These are phyloP conservation scores for Holtermannia corniformis DNA, from an alignment of 768 basidiomycete species.

Conservation along the genomic window DNA sequence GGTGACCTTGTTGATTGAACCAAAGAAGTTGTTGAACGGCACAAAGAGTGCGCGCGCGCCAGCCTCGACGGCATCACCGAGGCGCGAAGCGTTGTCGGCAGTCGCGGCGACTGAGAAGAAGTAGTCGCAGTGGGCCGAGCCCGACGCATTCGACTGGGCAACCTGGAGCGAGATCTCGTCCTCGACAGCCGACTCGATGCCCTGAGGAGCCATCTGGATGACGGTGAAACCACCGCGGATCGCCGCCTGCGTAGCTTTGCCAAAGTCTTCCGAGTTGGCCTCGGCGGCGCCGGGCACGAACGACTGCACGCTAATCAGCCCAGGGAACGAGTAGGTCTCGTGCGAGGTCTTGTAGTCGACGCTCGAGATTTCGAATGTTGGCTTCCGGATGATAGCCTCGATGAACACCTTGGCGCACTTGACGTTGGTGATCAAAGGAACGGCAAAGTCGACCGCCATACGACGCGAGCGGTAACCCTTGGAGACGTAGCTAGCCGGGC, in stretches of 20 bases:
- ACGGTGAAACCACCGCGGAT: conserved; percentile 86
- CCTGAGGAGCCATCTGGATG: conserved; percentile 65
- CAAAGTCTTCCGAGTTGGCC: conserved; percentile 53
- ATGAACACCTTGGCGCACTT: conserved; percentile 96
- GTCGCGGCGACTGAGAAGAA: conserved; percentile 71
- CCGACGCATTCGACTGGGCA: conserved; percentile 56
- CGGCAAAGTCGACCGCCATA: conserved; percentile 97
- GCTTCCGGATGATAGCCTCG: conserved; percentile 62
- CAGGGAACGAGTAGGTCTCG: conserved; percentile 79
- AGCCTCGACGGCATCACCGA: conserved; percentile 60
- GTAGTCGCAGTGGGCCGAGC: conserved; percentile 74
- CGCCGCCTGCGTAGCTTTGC: conserved; percentile 64
- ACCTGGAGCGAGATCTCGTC: conserved; percentile 60
- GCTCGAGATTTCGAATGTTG: conserved; percentile 80
- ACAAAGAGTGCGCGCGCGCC: conserved; percentile 82
- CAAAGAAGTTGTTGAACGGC: conserved; percentile 52
- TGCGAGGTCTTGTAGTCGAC: conserved; percentile 94
- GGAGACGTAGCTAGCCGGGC: conserved; percentile 92
- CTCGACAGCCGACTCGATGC: conserved; percentile 53
- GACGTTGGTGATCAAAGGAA: conserved; percentile 95
- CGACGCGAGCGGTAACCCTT: conserved; percentile 94
- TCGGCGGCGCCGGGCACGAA: conserved; percentile 67
- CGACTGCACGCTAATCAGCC: conserved; percentile 75
- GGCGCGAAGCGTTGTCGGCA: conserved; percentile 50
- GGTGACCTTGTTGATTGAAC: conserved; percentile 50